Evolutionary conservation across 2,329 filamentous ascomycete genomes (phyloP).

Genomic region (Talaromyces funiculosus): DNA sequence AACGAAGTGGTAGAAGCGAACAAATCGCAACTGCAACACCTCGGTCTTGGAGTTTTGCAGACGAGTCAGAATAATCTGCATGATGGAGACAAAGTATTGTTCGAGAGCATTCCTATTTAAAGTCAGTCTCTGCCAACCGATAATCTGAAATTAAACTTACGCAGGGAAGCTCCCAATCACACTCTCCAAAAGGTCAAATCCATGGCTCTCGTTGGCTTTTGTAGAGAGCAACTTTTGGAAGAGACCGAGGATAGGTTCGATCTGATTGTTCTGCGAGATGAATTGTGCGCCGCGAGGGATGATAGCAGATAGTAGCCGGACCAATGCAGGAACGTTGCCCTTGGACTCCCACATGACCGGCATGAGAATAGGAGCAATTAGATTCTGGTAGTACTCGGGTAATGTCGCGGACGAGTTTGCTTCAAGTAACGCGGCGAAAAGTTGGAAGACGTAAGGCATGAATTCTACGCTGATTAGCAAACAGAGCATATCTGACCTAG

Average conservation of each 20-base stretch:
- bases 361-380: constrained; percentile 72
- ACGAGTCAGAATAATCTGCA: constrained; percentile 73
- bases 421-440: constrained; percentile 86
- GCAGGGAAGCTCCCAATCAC: constrained; percentile 67
- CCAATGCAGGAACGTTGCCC: constrained; percentile 88
- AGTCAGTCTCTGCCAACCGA: not conserved
- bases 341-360: constrained; percentile 85
- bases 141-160: constrained; percentile 43
- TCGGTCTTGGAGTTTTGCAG: constrained; percentile 71
- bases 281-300: constrained; percentile 68
- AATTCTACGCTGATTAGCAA: constrained; percentile 61
- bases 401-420: constrained; percentile 73
- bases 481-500: not conserved
- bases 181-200: constrained; percentile 84
- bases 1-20: constrained; percentile 90
- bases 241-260: constrained; percentile 85
- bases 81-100: constrained; percentile 70
- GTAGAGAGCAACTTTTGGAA: constrained; percentile 83
- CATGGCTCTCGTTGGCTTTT: constrained; percentile 78
- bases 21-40: constrained; percentile 77
- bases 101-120: constrained; percentile 57
- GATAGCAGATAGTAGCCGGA: constrained; percentile 76
- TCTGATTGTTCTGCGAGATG: constrained; percentile 71
- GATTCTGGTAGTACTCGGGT: constrained; percentile 70
- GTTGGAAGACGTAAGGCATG: constrained; percentile 91